Percentiles rank a stretch among this genome's conserved stretches.
Evolutionary conservation across 345 rosid species (phyloP).

Genomic region (Populus tremula): DNA sequence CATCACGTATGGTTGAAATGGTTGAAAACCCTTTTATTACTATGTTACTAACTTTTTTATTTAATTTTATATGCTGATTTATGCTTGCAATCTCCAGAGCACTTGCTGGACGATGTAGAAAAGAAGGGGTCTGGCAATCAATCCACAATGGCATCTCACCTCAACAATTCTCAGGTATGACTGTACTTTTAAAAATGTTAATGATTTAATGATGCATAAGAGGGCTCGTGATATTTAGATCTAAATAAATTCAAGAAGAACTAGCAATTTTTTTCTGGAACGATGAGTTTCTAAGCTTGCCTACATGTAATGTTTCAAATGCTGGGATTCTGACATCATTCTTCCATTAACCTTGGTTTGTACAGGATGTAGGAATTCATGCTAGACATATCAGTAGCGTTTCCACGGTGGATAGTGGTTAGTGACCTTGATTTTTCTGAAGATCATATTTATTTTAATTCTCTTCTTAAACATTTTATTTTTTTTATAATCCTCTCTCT

Average conservation of each 20-base stretch:
- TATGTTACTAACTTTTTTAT: background rate
- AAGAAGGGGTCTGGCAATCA: constrained; percentile 37
- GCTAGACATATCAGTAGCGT: constrained; percentile 89
- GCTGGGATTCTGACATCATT: constrained; percentile 11
- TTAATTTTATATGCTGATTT: constrained; percentile 1
- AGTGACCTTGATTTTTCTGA: constrained; percentile 13
- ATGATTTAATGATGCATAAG: background rate
- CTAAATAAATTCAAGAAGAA: background rate
- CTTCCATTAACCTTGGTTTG: constrained; percentile 21
- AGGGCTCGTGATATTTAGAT: background rate
- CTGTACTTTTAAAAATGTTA: background rate
- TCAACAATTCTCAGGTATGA: constrained; percentile 51
- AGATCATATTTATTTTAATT: background rate
- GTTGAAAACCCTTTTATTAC: background rate
- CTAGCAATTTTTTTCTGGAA: background rate
- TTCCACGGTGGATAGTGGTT: constrained; percentile 91
- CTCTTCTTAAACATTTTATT: constrained; percentile 1
- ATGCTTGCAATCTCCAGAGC: constrained; percentile 38
- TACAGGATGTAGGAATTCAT: constrained; percentile 77
- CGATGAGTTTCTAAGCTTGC: background rate
- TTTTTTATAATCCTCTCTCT: constrained; percentile 3
- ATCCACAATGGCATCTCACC: constrained; percentile 49
- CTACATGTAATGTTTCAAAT: background rate
- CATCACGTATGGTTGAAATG: background rate
- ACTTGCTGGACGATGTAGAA: constrained; percentile 52